These are phyloP conservation scores for Meripilus lineatus DNA, from an alignment of 1,284 basidiomycete species.

Conservation along the genomic window DNA sequence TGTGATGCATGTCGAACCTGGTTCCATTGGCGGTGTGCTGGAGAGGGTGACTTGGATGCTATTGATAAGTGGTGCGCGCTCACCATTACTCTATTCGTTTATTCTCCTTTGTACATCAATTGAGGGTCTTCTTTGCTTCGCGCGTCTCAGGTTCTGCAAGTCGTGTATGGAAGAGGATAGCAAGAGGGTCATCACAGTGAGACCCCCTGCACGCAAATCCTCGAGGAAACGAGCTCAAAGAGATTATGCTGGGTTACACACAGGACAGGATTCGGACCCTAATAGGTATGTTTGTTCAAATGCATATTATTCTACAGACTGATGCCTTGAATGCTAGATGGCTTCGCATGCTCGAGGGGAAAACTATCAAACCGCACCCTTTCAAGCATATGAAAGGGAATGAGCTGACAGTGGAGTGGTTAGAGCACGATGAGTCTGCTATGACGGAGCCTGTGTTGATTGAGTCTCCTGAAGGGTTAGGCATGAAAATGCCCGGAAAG, in stretches of 20 bases:
- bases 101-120: background rate
- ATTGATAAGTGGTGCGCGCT: slow-evolving; percentile 51
- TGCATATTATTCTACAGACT: background rate
- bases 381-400: slow-evolving; percentile 66
- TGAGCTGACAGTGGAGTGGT: slow-evolving; percentile 67
- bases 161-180: slow-evolving; percentile 56
- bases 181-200: slow-evolving; percentile 62
- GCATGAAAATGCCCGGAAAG: slow-evolving; percentile 77
- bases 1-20: slow-evolving; percentile 76
- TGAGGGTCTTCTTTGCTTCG: background rate
- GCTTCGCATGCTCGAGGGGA: slow-evolving; percentile 61
- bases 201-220: slow-evolving; percentile 75
- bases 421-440: slow-evolving; percentile 61
- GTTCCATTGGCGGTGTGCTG: slow-evolving; percentile 82
- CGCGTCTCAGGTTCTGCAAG: slow-evolving; percentile 67
- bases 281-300: slow-evolving; percentile 22
- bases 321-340: slow-evolving; percentile 40
- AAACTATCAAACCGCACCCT: slow-evolving; percentile 50
- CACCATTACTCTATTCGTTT: background rate
- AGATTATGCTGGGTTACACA: slow-evolving; percentile 68
- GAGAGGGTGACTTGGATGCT: slow-evolving; percentile 49
- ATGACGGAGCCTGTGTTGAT: slow-evolving; percentile 77
- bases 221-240: slow-evolving; percentile 63
- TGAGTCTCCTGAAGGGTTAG: slow-evolving; percentile 70
- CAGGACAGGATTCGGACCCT: slow-evolving; percentile 57